phyloP scores from a whole-genome alignment of 441 rosid species.

The Mallotus japonicus region DNA sequence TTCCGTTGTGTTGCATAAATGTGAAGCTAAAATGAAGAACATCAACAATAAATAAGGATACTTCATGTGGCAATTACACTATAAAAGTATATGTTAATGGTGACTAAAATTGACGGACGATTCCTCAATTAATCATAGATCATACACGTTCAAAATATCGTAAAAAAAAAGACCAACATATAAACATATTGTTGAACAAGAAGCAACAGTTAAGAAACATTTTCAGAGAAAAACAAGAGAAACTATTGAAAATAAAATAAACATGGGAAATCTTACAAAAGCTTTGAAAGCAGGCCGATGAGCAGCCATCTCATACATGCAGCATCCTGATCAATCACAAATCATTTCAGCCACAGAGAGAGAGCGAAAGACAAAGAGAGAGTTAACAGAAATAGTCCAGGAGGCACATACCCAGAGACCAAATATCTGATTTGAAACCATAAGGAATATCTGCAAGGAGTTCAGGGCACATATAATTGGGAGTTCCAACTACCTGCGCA shows the following conservation, averaged over 20 bases:
- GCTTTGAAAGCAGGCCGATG: conserved; percentile 97
- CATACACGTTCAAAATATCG: too few relatives aligned
- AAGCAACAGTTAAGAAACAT: not conserved
- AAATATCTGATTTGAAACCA: conserved; percentile 95
- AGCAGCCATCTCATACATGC: conserved; percentile 98
- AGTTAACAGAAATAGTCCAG: conserved; percentile 1
- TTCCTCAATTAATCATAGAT: too few relatives aligned
- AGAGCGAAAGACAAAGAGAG: not conserved
- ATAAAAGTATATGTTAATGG: not conserved
- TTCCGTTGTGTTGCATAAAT: not conserved
- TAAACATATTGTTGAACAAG: not conserved
- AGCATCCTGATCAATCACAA: conserved; percentile 70
- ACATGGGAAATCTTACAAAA: conserved; percentile 58
- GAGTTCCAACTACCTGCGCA: conserved; percentile 96
- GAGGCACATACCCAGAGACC: conserved; percentile 79
- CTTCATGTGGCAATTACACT: not conserved
- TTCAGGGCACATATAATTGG: conserved; percentile 98
- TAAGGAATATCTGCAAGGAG: conserved; percentile 94
- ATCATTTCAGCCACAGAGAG: conserved; percentile 26
- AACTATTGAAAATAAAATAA: not conserved
- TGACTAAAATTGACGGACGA: not conserved
- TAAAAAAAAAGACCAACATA: not conserved
- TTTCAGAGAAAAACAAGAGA: not conserved
- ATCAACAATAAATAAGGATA: not conserved
- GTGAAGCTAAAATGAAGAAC: not conserved